phyloP scores from a whole-genome alignment of 2,329 filamentous ascomycete species.

The Arthrobotrys sinensis region DNA sequence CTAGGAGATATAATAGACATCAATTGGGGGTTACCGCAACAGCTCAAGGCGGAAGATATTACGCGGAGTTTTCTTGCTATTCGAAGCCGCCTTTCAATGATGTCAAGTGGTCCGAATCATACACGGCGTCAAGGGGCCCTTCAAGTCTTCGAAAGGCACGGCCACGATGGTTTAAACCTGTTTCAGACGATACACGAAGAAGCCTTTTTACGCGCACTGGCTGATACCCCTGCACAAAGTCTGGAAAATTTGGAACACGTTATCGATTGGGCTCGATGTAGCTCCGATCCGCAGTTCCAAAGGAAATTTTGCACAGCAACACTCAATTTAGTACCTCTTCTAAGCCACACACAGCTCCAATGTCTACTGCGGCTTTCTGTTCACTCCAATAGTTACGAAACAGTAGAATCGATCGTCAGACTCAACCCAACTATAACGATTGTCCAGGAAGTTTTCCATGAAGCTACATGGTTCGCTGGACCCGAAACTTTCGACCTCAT shows the following conservation, averaged over 20 bases:
- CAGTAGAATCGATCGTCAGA: neutral
- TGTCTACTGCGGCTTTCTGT: slow-evolving; percentile 1
- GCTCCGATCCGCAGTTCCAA: neutral
- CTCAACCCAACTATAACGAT: neutral
- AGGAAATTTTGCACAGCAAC: neutral
- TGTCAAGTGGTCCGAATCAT: too few species aligned
- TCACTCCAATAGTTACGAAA: neutral
- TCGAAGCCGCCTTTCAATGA: too few species aligned
- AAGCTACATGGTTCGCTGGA: slow-evolving; percentile 1
- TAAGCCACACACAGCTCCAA: neutral
- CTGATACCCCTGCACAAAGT: neutral
- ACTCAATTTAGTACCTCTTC: neutral
- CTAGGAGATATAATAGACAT: too few species aligned
- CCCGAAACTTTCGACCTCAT: slow-evolving; percentile 23
- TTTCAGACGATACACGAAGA: too few species aligned
- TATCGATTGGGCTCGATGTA: neutral
- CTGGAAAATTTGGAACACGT: neutral
- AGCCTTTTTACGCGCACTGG: too few species aligned
- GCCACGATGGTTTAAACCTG: too few species aligned
- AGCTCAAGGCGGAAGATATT: too few species aligned
- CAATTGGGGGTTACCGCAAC: too few species aligned
- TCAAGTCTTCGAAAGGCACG: too few species aligned
- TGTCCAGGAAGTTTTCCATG: neutral
- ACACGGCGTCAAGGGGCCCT: too few species aligned
- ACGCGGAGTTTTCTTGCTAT: too few species aligned